Conservation (phyloP, 176 grass and related monocot species). For the Cenchrus fungigraminus region DNA sequence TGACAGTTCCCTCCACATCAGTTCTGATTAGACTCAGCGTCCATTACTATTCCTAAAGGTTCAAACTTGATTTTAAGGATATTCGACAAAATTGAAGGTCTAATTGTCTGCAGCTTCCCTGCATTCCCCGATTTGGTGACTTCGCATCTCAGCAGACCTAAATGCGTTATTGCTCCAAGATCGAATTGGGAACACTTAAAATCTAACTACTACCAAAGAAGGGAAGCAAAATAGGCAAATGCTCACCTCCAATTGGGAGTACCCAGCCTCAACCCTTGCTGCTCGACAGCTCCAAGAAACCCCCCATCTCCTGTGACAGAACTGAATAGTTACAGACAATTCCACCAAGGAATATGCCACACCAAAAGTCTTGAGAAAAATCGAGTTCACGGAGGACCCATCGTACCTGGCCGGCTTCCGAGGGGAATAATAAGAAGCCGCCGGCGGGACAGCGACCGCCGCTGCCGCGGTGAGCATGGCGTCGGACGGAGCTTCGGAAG, state of each 20-base stretch:
- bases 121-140: background rate
- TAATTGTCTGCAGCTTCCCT: background rate
- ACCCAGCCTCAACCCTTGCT: slow-evolving; percentile 26
- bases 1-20: background rate
- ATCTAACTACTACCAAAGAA: background rate
- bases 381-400: background rate
- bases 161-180: background rate
- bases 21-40: background rate
- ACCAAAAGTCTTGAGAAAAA: background rate
- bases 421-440: background rate
- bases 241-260: slow-evolving; percentile 49
- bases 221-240: too few relatives aligned
- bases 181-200: background rate
- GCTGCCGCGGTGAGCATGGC: slow-evolving; percentile 3
- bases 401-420: background rate
- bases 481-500: background rate
- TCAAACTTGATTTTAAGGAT: background rate
- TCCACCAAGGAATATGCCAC: background rate
- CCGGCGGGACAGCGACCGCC: background rate
- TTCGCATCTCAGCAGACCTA: background rate
- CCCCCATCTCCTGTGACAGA: slow-evolving; percentile 16
- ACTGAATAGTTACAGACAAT: background rate
- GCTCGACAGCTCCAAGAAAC: slow-evolving; percentile 18
- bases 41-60: too few relatives aligned
- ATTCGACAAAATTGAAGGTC: background rate